A percentile compares a stretch with the other conserved stretches of the same genome.
phyloP scores from a whole-genome alignment of 1,284 basidiomycete genomes.

The Macrocystidia cucumis region DNA sequence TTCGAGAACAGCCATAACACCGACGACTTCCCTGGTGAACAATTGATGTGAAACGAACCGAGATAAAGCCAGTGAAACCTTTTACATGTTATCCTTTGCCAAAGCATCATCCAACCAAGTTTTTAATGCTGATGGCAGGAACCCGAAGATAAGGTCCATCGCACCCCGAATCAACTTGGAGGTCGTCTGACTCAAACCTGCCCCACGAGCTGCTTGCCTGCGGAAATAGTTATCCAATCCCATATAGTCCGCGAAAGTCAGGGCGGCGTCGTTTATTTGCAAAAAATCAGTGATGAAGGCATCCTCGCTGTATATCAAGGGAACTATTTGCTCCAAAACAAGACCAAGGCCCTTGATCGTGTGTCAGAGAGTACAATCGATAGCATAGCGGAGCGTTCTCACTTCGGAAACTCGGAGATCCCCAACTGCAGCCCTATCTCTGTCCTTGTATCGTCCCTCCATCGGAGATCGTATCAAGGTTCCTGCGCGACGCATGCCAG shows the following conservation, averaged over 20 bases:
- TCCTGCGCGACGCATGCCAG: constrained; percentile 66
- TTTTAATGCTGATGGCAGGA: constrained; percentile 80
- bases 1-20: constrained; percentile 78
- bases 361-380: constrained; percentile 2
- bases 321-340: constrained; percentile 72
- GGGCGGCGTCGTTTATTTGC: constrained; percentile 81
- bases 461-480: constrained; percentile 69
- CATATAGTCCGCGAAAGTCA: constrained; percentile 96
- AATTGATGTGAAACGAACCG: constrained; percentile 5
- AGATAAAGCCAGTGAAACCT: constrained; percentile 21
- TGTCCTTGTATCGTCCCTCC: constrained; percentile 52
- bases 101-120: constrained; percentile 79
- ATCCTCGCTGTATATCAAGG: constrained; percentile 76
- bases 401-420: constrained; percentile 67
- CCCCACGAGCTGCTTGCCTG: constrained; percentile 75
- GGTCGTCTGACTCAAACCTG: constrained; percentile 61
- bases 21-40: constrained; percentile 79
- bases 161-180: constrained; percentile 79
- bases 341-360: constrained; percentile 52
- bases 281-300: constrained; percentile 90
- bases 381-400: constrained; percentile 11
- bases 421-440: constrained; percentile 49
- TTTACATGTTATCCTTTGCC: constrained; percentile 72
- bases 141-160: constrained; percentile 94
- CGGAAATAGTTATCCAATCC: constrained; percentile 92